Evolutionary conservation across 2,329 filamentous ascomycete genomes (phyloP).

Genomic region (Verticillium nonalfalfae): DNA sequence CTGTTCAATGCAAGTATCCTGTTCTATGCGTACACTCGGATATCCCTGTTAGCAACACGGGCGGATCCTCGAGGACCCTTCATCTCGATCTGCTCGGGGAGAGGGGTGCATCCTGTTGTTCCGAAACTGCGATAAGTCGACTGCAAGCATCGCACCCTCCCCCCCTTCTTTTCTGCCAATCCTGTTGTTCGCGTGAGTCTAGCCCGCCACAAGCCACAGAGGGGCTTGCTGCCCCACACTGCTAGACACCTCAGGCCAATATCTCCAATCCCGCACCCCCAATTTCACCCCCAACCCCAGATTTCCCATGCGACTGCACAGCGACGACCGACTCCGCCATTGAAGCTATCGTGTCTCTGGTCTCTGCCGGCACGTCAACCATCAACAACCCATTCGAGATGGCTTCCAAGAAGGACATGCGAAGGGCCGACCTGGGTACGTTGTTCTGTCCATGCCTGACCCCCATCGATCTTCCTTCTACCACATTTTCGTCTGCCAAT

Average conservation of each 20-base stretch:
- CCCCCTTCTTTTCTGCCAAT: too few relatives aligned
- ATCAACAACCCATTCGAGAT: constrained; percentile 31
- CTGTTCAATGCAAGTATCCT: too few relatives aligned
- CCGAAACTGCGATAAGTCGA: too few relatives aligned
- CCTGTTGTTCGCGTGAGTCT: too few relatives aligned
- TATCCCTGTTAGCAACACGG: not conserved
- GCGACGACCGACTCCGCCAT: not conserved
- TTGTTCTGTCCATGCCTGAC: constrained; percentile 4
- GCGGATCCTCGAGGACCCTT: not conserved
- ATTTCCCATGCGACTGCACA: not conserved
- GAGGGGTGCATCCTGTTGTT: not conserved
- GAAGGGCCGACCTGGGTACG: constrained; percentile 66
- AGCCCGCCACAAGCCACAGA: too few relatives aligned
- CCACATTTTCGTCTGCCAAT: not conserved
- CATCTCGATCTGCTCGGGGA: too few relatives aligned
- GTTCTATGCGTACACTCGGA: not conserved
- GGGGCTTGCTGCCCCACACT: not conserved
- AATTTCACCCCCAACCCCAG: not conserved
- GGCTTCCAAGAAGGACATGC: constrained; percentile 70
- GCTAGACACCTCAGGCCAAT: not conserved
- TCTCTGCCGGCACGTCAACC: not conserved
- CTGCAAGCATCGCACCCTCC: too few relatives aligned
- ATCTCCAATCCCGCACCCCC: not conserved
- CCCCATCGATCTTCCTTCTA: not conserved
- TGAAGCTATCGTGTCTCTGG: not conserved